phyloP scores from a whole-genome alignment of 345 rosid species.

The Passiflora organensis region DNA sequence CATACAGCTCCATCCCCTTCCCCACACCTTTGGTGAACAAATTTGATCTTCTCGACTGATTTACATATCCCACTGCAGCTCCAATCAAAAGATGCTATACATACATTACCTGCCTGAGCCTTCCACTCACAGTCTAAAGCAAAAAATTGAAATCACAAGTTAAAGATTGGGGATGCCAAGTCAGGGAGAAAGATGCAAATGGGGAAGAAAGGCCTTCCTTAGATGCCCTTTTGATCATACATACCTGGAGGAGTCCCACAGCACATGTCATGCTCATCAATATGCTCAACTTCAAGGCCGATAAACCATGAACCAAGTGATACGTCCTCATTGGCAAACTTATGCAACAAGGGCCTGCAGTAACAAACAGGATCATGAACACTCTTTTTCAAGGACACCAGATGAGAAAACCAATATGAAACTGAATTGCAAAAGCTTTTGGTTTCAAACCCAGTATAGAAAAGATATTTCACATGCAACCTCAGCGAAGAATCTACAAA shows the following conservation, averaged over 20 bases:
- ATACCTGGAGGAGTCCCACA: conserved; percentile 98
- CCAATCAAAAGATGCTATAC: conserved; percentile 95
- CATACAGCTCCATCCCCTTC: conserved; percentile 91
- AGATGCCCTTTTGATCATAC: background rate
- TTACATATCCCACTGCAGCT: conserved; percentile 98
- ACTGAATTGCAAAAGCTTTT: background rate
- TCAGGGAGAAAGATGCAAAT: background rate
- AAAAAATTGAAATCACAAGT: background rate
- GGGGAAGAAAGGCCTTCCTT: background rate
- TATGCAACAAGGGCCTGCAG: conserved; percentile 82
- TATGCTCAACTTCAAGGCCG: conserved; percentile 95
- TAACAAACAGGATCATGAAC: conserved; percentile 14
- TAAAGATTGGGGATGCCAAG: background rate
- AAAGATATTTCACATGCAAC: background rate
- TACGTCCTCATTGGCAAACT: conserved; percentile 94
- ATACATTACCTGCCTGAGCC: conserved; percentile 84
- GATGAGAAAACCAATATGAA: background rate
- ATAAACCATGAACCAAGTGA: conserved; percentile 95
- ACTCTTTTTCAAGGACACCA: background rate
- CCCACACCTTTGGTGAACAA: conserved; percentile 75
- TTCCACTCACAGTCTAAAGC: conserved; percentile 90
- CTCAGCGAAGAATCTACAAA: conserved; percentile 2
- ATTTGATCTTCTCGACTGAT: conserved; percentile 81
- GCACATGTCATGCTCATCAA: conserved; percentile 81
- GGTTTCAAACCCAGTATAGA: background rate